Evolutionary conservation across 306 rosid genomes (phyloP).

Genomic region (Vigna unguiculata): DNA sequence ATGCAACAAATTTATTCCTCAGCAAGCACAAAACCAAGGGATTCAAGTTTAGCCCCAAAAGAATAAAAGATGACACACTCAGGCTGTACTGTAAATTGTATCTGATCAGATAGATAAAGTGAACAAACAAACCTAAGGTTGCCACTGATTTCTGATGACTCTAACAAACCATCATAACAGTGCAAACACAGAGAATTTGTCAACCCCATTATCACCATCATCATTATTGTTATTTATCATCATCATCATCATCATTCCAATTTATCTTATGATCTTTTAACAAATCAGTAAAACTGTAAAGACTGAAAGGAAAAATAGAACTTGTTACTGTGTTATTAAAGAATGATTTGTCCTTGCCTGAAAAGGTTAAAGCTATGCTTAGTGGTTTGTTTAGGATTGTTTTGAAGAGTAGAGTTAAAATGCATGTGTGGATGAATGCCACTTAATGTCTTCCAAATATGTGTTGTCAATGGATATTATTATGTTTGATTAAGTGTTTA

Average conservation of each 20-base stretch:
- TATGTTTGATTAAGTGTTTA: slow-evolving; percentile 21
- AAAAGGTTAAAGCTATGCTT: not conserved
- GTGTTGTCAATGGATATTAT: not conserved
- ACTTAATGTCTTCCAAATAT: not conserved
- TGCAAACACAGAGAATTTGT: too few species aligned
- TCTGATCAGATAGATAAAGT: not conserved
- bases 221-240: not conserved
- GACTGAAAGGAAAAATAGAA: not conserved
- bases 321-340: not conserved
- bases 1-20: slow-evolving; percentile 40
- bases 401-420: not conserved
- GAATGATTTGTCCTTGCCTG: not conserved
- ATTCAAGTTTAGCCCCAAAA: slow-evolving; percentile 32
- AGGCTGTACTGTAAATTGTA: slow-evolving; percentile 15
- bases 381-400: slow-evolving; percentile 4
- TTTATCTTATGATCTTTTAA: not conserved
- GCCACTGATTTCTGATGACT: slow-evolving; percentile 8
- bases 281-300: not conserved
- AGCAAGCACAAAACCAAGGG: slow-evolving; percentile 32
- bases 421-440: not conserved
- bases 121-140: not conserved
- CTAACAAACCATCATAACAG: not conserved
- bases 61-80: slow-evolving; percentile 33
- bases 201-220: not conserved
- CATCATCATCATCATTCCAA: not conserved